Evolutionary conservation across 2,329 filamentous ascomycete genomes (phyloP).

Genomic region (Oidium heveae): DNA sequence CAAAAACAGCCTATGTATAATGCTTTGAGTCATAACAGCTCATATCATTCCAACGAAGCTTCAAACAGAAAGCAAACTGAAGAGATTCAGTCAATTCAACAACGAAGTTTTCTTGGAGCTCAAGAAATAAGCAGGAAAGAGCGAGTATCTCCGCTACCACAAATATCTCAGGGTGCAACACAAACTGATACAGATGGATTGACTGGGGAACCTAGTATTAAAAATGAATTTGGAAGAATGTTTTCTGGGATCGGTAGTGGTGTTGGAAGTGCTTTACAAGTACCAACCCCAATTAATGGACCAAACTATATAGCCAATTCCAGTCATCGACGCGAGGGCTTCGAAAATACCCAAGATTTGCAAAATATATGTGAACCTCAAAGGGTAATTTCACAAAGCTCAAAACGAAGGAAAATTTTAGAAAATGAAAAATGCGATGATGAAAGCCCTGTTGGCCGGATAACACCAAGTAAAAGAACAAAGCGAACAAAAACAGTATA

Average conservation of each 20-base stretch:
- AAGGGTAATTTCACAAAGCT: constrained; percentile 18
- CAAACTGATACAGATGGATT: constrained; percentile 60
- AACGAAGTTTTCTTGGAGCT: constrained; percentile 46
- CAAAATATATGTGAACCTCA: constrained; percentile 1
- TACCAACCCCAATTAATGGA: constrained; percentile 22
- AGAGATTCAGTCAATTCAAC: constrained; percentile 28
- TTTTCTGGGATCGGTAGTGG: constrained; percentile 76
- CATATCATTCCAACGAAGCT: constrained; percentile 20
- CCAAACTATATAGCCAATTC: background rate
- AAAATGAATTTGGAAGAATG: constrained; percentile 84
- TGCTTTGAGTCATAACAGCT: constrained; percentile 18
- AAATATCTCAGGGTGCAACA: constrained; percentile 66
- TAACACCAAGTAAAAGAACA: constrained; percentile 29
- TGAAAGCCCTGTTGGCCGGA: constrained; percentile 38
- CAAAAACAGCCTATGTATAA: constrained; percentile 15
- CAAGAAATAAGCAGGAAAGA: constrained; percentile 56
- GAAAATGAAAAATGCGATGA: constrained; percentile 46
- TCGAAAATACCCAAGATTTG: constrained; percentile 20
- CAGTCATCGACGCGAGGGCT: constrained; percentile 26
- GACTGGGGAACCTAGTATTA: constrained; percentile 65
- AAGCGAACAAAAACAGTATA: constrained; percentile 41
- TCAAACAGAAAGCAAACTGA: constrained; percentile 19
- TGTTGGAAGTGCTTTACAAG: constrained; percentile 23
- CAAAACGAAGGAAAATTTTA: constrained; percentile 43
- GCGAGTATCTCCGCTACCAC: constrained; percentile 65